A percentile compares a stretch with the other conserved stretches of the same genome.
Evolutionary conservation across 2,329 filamentous ascomycete genomes (phyloP).

Genomic region (Sclerotinia subarctica): DNA sequence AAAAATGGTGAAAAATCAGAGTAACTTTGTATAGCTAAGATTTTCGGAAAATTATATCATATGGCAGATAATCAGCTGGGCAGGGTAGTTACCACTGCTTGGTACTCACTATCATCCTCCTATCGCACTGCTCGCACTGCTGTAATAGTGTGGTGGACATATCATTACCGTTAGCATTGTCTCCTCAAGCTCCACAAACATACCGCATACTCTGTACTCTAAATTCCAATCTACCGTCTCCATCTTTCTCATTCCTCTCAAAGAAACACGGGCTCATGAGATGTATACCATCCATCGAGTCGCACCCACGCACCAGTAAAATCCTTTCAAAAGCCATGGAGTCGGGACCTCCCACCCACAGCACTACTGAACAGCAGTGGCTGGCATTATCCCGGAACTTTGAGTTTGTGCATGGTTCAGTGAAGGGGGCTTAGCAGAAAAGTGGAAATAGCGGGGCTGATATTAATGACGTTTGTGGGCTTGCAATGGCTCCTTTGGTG

Average conservation of each 20-base stretch:
- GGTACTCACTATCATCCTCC: background rate
- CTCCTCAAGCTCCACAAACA: no score
- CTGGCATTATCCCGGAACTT: background rate
- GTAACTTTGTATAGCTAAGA: background rate
- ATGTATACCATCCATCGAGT: background rate
- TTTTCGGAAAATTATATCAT: no score
- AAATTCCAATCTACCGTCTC: slow-evolving; percentile 3
- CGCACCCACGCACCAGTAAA: background rate
- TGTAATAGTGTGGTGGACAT: no score
- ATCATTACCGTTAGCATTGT: no score
- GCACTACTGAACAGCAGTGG: background rate
- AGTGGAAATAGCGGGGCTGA: background rate
- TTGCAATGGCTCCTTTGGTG: background rate
- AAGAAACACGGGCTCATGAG: background rate
- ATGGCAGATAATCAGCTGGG: no score
- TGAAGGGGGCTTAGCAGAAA: background rate
- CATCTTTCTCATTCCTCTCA: slow-evolving; percentile 1
- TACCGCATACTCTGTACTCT: background rate
- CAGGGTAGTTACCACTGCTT: no score
- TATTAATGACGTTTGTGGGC: background rate
- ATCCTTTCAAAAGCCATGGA: background rate
- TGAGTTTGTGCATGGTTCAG: background rate
- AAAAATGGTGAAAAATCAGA: background rate
- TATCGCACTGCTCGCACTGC: no score
- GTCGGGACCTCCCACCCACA: background rate